Base-by-base conservation (phyloP, 345 rosid species). In the Eutrema yunnanense region DNA sequence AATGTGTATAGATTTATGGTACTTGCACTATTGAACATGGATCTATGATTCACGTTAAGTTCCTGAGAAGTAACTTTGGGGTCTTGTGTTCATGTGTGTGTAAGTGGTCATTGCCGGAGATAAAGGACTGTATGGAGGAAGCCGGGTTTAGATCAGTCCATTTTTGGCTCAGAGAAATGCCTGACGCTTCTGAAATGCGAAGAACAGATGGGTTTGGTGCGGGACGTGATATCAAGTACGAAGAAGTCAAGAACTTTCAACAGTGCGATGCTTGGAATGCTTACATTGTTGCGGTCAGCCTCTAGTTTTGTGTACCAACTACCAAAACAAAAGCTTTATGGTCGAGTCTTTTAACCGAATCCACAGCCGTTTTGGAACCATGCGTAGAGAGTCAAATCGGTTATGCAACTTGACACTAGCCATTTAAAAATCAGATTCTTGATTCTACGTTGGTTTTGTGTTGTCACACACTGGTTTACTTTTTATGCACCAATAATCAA, bases 201-300 rank as follows among this genome's bases (percentile, higher is more conserved):
- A 80, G 80, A 9, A 82, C 87, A 32, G 82, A 83, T 43, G 97
- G 97, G 40, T 93, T 86, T 32, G 97, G 94, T n/a, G 83, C 71
- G 0, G 89, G 86, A 33, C 84, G 78, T 42, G 89, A 87, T 55
- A 52, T 81, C 52, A 93, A 88, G 73, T 90, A 90, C 49, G 90
- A 93, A 76, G 81, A 93, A 85, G 90, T 85, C 26, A 46, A 79
- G 57, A 81, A 64, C 71, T 90, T 93, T 71, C 82, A 84, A 60
- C 97, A 93, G 65, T 77, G 79, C 37, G 98, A 93, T 83, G 82
- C 96, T 57, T 93, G 97, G 98, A 93, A 93, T 80, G 97, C 98
- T 11, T 93, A 90, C 75, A 67, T 88, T 30, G 89, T 93, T 16
- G 94, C 86, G 3, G 90, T 88, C 56, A 80, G 76, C 36, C 43